Evolutionary conservation across 805 yeast species (phyloP), one percentile per base, ranked within the genome.

Genomic region (Candida piceae): DNA sequence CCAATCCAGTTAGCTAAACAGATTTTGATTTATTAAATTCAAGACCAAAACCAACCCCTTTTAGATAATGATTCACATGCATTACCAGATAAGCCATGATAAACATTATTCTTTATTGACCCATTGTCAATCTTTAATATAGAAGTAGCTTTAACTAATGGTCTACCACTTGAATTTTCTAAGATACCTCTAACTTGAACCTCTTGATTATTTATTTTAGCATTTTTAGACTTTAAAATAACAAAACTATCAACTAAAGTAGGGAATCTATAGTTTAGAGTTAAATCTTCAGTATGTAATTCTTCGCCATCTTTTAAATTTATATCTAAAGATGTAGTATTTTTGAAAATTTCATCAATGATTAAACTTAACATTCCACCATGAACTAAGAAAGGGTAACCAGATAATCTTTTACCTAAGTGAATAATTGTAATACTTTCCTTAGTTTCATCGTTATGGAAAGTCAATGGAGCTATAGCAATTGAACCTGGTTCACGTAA

Each of bases 301-400:
- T 55, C 53, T 16, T 70, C 70, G 5, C 49, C 42, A 51, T 58
- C 48, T 50, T 49, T 3, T 60, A 64, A 31, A 5, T 44, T 46
- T 16, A 39, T 42, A 21, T 48, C 53, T 16, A 46, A 42, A 9
- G 49, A 45, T 16, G 55, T 47, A 27, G 48, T 44, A 12, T 51
- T 36, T 45, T 79, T 78, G 62, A 80, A 72, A 6, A 83, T 70
- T 48, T 88, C 95, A 52, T 86, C 93, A 37, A 87, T 62, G 1
- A 88, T 63, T 0, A 94, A 80, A 7, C 89, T 94, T 21, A 88
- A 56, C 20, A 89, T 74, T 0, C 97, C 97, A 4, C 97, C 97
- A 55, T 88, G 97, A 3, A 86, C 72, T 15, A 89, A 62, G 49
- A 85, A 80, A 2, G 96, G 97, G 55, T 82, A 88, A 1, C 97